These are phyloP conservation scores for Phytophthora idaei DNA, from an alignment of 352 stramenopile species.

Conservation along the genomic window DNA sequence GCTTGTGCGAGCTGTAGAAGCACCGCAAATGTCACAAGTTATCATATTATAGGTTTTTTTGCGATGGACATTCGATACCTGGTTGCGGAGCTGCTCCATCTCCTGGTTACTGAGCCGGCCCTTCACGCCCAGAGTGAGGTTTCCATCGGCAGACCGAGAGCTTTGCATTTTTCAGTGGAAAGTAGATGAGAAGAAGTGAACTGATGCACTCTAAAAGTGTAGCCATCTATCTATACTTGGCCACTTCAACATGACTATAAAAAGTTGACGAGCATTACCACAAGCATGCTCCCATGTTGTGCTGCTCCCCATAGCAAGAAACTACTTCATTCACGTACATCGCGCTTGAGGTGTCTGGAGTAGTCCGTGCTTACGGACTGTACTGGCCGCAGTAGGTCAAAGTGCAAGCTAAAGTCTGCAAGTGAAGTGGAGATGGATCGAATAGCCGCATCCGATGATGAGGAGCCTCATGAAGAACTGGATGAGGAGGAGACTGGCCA, in stretches of 20 bases:
- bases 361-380: not conserved
- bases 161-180: conserved; percentile 8
- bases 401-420: not conserved
- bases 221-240: conserved; percentile 36
- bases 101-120: conserved; percentile 67
- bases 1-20: conserved; percentile 54
- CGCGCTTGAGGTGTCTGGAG: not conserved
- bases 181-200: not conserved
- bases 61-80: conserved; percentile 36
- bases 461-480: not conserved
- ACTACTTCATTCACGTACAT: conserved; percentile 7
- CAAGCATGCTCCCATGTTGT: not conserved
- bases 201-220: conserved; percentile 9
- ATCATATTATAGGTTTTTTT: not conserved
- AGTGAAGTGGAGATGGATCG: conserved; percentile 19
- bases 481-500: conserved; percentile 19
- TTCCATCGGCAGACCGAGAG: conserved; percentile 3
- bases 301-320: conserved; percentile 12
- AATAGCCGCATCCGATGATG: not conserved
- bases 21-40: not conserved
- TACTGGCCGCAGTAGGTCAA: not conserved
- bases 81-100: conserved; percentile 64
- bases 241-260: conserved; percentile 28
- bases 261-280: conserved; percentile 14
- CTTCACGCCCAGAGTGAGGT: conserved; percentile 48